These are phyloP conservation scores for Selenicereus undatus DNA, from an alignment of 148 eudicot species.

Conservation along the genomic window DNA sequence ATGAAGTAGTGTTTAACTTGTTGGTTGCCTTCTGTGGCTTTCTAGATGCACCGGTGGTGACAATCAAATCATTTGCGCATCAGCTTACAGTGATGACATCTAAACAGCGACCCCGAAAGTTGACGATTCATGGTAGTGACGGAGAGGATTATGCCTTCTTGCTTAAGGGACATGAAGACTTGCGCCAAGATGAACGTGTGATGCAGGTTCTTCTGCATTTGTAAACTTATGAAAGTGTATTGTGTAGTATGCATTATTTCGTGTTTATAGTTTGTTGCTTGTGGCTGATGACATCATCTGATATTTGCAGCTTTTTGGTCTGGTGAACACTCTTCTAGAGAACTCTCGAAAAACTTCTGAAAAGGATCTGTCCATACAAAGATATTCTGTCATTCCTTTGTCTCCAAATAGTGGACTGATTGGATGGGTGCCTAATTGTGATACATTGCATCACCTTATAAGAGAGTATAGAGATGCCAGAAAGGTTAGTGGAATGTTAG, in stretches of 20 bases:
- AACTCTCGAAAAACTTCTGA: slow-evolving; percentile 90
- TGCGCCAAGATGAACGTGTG: slow-evolving; percentile 99
- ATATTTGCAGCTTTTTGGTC: slow-evolving; percentile 77
- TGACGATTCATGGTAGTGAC: slow-evolving; percentile 93
- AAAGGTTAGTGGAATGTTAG: slow-evolving; percentile 49
- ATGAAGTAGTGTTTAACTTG: not conserved
- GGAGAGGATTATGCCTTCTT: slow-evolving; percentile 96
- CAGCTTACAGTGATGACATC: slow-evolving; percentile 94
- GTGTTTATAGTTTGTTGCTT: not conserved
- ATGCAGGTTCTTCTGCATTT: slow-evolving; percentile 68
- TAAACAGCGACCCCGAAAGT: slow-evolving; percentile 93
- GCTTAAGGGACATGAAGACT: slow-evolving; percentile 96
- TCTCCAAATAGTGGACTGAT: slow-evolving; percentile 99
- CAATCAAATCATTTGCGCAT: slow-evolving; percentile 85
- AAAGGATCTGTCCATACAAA: slow-evolving; percentile 82
- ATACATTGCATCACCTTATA: slow-evolving; percentile 93
- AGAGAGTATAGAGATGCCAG: slow-evolving; percentile 95
- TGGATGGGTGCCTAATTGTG: slow-evolving; percentile 98
- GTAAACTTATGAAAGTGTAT: not conserved
- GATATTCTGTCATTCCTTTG: slow-evolving; percentile 90
- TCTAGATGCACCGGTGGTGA: slow-evolving; percentile 83
- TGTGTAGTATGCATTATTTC: not conserved
- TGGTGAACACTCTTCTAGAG: slow-evolving; percentile 90
- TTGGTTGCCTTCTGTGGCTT: slow-evolving; percentile 3
- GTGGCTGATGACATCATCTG: slow-evolving; percentile 2